Percentiles rank a stretch among this genome's conserved stretches.
Conservation (phyloP, 2,329 filamentous ascomycete species). For the Boeremia lycopersici region DNA sequence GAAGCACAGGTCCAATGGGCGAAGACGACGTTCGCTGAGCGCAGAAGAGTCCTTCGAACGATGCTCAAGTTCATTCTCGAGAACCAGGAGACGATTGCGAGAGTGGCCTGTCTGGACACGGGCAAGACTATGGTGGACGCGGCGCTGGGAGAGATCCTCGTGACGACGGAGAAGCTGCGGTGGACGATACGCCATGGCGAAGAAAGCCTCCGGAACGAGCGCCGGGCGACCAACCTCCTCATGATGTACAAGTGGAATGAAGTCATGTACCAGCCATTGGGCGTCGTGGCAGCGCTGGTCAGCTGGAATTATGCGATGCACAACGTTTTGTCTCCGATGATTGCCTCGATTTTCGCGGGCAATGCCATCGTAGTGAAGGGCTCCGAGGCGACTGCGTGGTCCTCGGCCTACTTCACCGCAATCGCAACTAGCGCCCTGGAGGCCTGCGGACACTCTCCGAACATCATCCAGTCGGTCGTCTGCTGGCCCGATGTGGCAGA, state of each 20-base stretch:
- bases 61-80: slow-evolving; percentile 84
- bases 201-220: slow-evolving; percentile 72
- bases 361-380: slow-evolving; percentile 93
- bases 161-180: slow-evolving; percentile 89
- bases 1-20: slow-evolving; percentile 80
- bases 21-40: slow-evolving; percentile 75
- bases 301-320: slow-evolving; percentile 97
- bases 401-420: slow-evolving; percentile 77
- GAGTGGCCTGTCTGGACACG: slow-evolving; percentile 85
- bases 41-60: slow-evolving; percentile 78
- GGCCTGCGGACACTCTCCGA: slow-evolving; percentile 80
- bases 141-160: slow-evolving; percentile 89
- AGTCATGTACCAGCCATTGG: slow-evolving; percentile 88
- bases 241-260: slow-evolving; percentile 96
- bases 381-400: slow-evolving; percentile 96
- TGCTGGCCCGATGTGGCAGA: slow-evolving; percentile 87
- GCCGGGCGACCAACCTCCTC: slow-evolving; percentile 83
- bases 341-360: slow-evolving; percentile 87
- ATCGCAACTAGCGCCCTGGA: slow-evolving; percentile 79
- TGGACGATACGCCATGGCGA: slow-evolving; percentile 95
- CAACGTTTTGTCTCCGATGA: slow-evolving; percentile 89
- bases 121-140: slow-evolving; percentile 97
- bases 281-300: slow-evolving; percentile 89
- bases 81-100: slow-evolving; percentile 85
- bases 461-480: slow-evolving; percentile 81